These are phyloP conservation scores for Colletotrichum kahawae DNA, from an alignment of 2,329 filamentous ascomycete species.

Conservation along the genomic window DNA sequence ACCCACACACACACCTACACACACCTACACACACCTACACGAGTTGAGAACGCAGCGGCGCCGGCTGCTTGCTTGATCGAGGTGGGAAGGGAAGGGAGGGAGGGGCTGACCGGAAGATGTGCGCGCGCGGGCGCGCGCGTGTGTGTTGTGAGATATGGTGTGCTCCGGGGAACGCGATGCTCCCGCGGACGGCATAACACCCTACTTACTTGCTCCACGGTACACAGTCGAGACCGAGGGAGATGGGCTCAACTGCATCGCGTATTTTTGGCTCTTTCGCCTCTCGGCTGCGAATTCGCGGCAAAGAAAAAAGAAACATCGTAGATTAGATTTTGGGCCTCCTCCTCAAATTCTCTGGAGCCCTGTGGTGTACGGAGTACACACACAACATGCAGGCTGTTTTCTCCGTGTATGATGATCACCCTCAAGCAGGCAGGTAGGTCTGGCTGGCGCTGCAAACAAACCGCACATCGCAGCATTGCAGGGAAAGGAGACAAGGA, in stretches of 20 bases:
- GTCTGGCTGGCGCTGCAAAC: neutral
- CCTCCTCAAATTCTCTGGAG: neutral
- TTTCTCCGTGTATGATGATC: neutral
- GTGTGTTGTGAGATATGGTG: neutral
- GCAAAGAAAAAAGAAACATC: neutral
- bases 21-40: neutral
- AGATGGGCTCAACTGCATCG: neutral
- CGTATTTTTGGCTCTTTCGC: neutral
- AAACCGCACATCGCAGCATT: neutral
- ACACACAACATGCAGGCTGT: neutral
- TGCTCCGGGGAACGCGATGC: neutral
- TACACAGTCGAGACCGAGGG: neutral
- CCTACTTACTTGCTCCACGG: neutral
- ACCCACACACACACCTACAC: neutral
- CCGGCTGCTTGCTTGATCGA: slow-evolving; percentile 17
- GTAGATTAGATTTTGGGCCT: neutral
- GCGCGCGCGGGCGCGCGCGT: neutral
- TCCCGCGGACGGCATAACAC: neutral
- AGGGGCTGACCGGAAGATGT: neutral
- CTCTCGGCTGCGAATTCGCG: neutral
- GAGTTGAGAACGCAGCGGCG: neutral
- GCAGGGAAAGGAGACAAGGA: neutral
- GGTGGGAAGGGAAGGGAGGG: neutral
- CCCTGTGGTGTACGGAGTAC: neutral
- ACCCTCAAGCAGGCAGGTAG: neutral